phyloP scores from a whole-genome alignment of 176 grass and related monocot species.

The Oryza meridionalis region DNA sequence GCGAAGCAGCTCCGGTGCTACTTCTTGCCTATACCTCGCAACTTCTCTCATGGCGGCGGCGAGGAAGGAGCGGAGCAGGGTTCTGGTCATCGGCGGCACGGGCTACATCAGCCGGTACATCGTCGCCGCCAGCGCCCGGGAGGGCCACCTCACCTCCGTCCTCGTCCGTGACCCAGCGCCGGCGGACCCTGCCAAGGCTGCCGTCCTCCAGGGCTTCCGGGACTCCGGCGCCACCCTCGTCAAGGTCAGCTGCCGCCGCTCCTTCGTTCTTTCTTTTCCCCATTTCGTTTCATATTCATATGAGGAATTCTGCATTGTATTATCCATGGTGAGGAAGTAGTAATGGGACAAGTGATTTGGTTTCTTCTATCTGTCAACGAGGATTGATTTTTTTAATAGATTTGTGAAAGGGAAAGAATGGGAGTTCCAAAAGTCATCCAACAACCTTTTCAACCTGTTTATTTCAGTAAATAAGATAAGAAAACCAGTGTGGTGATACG shows the following conservation, averaged over 20 bases:
- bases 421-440: neutral
- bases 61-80: conserved; percentile 42
- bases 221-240: conserved; percentile 52
- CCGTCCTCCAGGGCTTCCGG: conserved; percentile 54
- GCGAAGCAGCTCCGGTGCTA: too few species aligned
- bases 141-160: neutral
- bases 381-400: neutral
- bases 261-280: too few species aligned
- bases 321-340: too few species aligned
- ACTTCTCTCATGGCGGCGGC: neutral
- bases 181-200: conserved; percentile 16
- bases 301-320: too few species aligned
- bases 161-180: conserved; percentile 39
- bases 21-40: too few species aligned
- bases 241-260: conserved; percentile 32
- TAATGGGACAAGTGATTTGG: too few species aligned
- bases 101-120: conserved; percentile 62
- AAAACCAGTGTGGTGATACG: too few species aligned
- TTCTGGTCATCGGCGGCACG: conserved; percentile 61
- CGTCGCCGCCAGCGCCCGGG: neutral
- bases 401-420: neutral
- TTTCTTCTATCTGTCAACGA: too few species aligned
- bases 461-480: neutral
- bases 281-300: neutral
- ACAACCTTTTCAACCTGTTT: neutral